Conservation (phyloP, 208 protist genomes). For the Lotmaria passim region DNA sequence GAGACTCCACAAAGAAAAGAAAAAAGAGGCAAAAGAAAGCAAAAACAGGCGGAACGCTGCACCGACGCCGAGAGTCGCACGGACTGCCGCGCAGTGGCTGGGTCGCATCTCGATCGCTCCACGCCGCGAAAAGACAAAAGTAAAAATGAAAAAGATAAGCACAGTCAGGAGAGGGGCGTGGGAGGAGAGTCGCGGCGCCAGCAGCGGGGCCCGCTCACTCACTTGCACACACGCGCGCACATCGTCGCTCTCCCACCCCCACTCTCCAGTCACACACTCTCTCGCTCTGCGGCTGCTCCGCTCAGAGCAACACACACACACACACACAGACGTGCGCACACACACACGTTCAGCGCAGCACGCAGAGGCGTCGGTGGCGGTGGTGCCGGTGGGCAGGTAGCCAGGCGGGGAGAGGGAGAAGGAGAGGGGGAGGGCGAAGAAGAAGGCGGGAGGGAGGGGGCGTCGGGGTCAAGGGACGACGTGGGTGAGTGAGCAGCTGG, state of each 20-base stretch:
- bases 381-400: too few species aligned
- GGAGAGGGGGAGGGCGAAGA: not conserved
- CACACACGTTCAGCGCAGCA: too few species aligned
- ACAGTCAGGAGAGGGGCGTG: not conserved
- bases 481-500: too few species aligned
- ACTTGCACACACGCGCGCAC: not conserved
- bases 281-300: too few species aligned
- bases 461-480: too few species aligned
- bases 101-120: slow-evolving; percentile 22
- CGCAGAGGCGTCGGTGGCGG: too few species aligned
- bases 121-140: not conserved
- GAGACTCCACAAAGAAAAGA: too few species aligned
- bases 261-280: too few species aligned
- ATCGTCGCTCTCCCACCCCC: not conserved
- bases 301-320: too few species aligned
- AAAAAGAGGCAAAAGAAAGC: slow-evolving; percentile 1
- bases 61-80: not conserved
- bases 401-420: not conserved
- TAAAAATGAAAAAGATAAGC: too few species aligned
- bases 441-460: not conserved
- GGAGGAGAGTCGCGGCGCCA: slow-evolving; percentile 24
- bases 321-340: too few species aligned
- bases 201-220: not conserved
- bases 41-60: not conserved
- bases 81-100: slow-evolving; percentile 5